A percentile compares a stretch with the other conserved stretches of the same genome.
These are phyloP conservation scores for Ceriops zippeliana DNA, from an alignment of 345 rosid species.

Conservation along the genomic window DNA sequence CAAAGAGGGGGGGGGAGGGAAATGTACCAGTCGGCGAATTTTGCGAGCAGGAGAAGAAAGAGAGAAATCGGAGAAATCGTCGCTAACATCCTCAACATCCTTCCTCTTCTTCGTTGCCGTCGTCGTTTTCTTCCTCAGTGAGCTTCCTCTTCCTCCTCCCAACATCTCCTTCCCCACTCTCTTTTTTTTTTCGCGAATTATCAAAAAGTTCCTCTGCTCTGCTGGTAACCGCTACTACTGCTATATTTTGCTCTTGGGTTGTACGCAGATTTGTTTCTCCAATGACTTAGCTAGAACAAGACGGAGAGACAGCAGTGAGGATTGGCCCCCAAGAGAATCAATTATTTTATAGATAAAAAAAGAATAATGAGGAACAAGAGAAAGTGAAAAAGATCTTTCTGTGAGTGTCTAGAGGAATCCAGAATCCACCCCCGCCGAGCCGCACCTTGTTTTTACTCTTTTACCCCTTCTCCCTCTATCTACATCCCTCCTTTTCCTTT, in stretches of 20 bases:
- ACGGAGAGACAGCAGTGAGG: not conserved
- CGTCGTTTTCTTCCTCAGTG: not conserved
- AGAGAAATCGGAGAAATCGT: conserved; percentile 82
- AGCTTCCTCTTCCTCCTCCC: not conserved
- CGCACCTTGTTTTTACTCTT: not conserved
- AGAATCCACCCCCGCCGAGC: not conserved
- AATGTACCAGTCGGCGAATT: conserved; percentile 67
- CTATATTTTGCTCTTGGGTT: too few relatives aligned
- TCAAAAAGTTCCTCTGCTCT: too few relatives aligned
- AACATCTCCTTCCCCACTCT: too few relatives aligned
- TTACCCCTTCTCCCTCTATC: not conserved
- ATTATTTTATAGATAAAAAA: too few relatives aligned
- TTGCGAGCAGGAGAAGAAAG: conserved; percentile 72
- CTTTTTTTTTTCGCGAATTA: too few relatives aligned
- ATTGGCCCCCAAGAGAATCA: too few relatives aligned
- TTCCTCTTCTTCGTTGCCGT: conserved; percentile 49
- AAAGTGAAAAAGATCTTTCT: not conserved
- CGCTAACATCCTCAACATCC: conserved; percentile 53
- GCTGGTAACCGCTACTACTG: too few relatives aligned
- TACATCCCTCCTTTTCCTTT: not conserved
- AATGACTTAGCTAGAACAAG: too few relatives aligned
- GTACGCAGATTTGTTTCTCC: too few relatives aligned
- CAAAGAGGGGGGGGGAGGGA: not conserved
- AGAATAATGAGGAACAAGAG: not conserved
- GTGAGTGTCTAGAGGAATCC: not conserved